phyloP scores from a whole-genome alignment of 768 basidiomycete genomes.

The Lepiota brunneoincarnata region DNA sequence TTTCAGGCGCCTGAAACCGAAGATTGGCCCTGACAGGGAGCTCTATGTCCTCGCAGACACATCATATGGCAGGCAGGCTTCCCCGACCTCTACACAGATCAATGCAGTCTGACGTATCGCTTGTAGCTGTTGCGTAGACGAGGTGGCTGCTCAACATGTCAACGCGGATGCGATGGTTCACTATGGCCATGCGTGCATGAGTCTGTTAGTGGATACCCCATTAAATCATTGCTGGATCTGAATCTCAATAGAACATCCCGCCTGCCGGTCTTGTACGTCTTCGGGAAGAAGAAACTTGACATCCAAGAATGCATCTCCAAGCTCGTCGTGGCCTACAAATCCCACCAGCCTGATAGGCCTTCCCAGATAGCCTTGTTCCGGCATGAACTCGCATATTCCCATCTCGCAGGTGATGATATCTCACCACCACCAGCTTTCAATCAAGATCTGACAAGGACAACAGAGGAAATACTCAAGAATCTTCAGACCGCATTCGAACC shows the following conservation, averaged over 20 bases:
- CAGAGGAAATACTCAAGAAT: constrained; percentile 31
- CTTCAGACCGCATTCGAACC: constrained; percentile 25
- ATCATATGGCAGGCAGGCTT: constrained; percentile 86
- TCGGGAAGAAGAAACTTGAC: constrained; percentile 73
- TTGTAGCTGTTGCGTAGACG: constrained; percentile 91
- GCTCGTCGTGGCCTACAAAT: constrained; percentile 33
- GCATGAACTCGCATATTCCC: constrained; percentile 77
- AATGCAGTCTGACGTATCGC: neutral
- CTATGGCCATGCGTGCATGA: constrained; percentile 96
- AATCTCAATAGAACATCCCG: constrained; percentile 65
- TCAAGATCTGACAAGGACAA: neutral
- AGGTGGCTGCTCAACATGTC: constrained; percentile 92
- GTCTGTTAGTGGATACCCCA: constrained; percentile 55
- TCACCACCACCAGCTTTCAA: neutral
- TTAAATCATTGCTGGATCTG: neutral
- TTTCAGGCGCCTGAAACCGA: constrained; percentile 60
- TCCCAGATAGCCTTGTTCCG: constrained; percentile 45
- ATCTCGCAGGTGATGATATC: constrained; percentile 51
- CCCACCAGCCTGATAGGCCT: constrained; percentile 9
- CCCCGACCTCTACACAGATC: constrained; percentile 1
- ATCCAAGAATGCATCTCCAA: constrained; percentile 44
- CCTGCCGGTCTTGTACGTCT: constrained; percentile 87
- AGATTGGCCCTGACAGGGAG: constrained; percentile 46
- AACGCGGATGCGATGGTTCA: constrained; percentile 91
- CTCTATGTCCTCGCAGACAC: constrained; percentile 95